These are phyloP conservation scores for Paramecium primaurelia DNA, from an alignment of 73 alveolate species.

Conservation along the genomic window DNA sequence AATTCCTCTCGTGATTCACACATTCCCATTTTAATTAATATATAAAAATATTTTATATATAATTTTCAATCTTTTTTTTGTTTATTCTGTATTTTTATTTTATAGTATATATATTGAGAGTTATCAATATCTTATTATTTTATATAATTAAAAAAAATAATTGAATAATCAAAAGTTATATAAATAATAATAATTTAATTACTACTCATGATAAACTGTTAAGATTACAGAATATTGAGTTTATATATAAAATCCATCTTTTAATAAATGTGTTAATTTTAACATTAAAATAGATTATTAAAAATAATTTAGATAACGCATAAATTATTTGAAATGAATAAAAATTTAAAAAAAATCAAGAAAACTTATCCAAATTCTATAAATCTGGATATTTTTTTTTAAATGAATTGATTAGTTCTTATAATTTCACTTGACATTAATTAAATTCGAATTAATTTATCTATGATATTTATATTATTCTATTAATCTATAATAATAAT, in stretches of 20 bases:
- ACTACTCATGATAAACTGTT: too few species aligned
- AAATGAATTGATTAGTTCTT: not conserved
- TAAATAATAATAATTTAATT: too few species aligned
- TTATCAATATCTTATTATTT: too few species aligned
- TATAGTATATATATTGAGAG: too few species aligned
- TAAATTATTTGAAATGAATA: not conserved
- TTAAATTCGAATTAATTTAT: not conserved
- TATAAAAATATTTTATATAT: not conserved
- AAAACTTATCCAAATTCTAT: conserved; percentile 41
- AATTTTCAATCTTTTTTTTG: not conserved
- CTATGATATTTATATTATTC: not conserved
- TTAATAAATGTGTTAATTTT: too few species aligned
- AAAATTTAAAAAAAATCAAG: not conserved
- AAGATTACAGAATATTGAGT: too few species aligned
- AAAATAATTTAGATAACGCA: too few species aligned
- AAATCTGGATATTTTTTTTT: conserved; percentile 43
- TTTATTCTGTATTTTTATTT: too few species aligned
- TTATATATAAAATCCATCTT: too few species aligned
- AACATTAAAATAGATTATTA: too few species aligned
- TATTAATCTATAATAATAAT: not conserved
- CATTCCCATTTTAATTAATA: not conserved
- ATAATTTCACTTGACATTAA: not conserved
- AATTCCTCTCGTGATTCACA: not conserved
- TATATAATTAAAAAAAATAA: too few species aligned
- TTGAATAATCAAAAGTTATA: too few species aligned